Evolutionary conservation across 176 grass and related monocot species (phyloP).

Genomic region (Zoysia pacifica): DNA sequence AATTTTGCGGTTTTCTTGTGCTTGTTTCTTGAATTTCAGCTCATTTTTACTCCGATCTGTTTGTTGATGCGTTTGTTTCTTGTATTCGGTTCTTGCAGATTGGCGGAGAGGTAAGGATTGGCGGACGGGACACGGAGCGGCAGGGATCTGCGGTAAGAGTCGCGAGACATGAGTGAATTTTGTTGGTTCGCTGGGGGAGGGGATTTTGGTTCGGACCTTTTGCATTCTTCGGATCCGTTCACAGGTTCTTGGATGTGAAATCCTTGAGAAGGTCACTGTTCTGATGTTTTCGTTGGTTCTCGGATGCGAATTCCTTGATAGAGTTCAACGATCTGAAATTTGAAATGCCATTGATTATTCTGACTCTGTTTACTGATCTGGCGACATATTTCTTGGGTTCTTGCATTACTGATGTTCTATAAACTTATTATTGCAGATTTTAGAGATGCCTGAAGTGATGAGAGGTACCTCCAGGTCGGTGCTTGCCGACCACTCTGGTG

Average conservation of each 20-base stretch:
- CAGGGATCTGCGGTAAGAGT: conserved; percentile 27
- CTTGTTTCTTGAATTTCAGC: not conserved
- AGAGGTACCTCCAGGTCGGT: conserved; percentile 30
- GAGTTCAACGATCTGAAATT: not conserved
- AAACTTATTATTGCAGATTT: conserved; percentile 28
- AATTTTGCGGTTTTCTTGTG: not conserved
- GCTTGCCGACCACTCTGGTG: conserved; percentile 34
- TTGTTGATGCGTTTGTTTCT: conserved; percentile 11
- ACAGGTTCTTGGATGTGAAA: not conserved
- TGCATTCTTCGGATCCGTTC: not conserved
- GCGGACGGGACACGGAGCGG: not conserved
- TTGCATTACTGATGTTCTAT: not conserved
- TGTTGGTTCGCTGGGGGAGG: not conserved
- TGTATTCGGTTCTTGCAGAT: not conserved
- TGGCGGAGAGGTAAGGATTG: conserved; percentile 2
- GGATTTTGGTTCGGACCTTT: conserved; percentile 7
- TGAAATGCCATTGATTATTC: not conserved
- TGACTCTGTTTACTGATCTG: not conserved
- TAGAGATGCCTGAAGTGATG: conserved; percentile 60
- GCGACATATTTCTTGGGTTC: conserved; percentile 13
- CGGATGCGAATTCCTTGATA: not conserved
- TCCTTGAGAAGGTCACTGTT: not conserved
- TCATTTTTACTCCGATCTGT: not conserved
- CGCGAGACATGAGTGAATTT: not conserved
- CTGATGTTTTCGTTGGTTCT: not conserved